These are phyloP conservation scores for Colletotrichum theobromicola DNA, from an alignment of 2,329 filamentous ascomycete genomes.

Conservation along the genomic window DNA sequence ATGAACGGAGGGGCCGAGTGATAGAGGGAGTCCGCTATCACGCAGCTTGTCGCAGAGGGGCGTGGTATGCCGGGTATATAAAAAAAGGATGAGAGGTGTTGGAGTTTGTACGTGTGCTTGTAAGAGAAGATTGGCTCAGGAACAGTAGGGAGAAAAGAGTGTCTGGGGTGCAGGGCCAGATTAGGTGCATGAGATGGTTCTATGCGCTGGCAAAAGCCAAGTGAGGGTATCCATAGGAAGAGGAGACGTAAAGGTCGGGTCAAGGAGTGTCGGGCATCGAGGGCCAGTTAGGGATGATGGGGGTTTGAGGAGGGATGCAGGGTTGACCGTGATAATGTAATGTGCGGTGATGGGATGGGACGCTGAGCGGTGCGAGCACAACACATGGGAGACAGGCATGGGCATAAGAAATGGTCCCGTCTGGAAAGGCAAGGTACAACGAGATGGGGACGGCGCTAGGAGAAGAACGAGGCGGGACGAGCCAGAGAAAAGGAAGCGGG, in stretches of 20 bases:
- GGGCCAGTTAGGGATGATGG: slow-evolving; percentile 16
- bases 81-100: neutral
- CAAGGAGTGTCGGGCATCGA: slow-evolving; percentile 20
- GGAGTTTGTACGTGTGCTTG: neutral
- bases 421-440: neutral
- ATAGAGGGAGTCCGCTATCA: slow-evolving; percentile 1
- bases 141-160: neutral
- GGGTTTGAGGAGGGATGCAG: slow-evolving; percentile 21
- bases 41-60: neutral
- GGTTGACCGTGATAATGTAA: slow-evolving; percentile 17
- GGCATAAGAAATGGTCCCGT: slow-evolving; percentile 17
- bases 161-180: slow-evolving; percentile 16
- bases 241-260: slow-evolving; percentile 12
- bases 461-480: neutral
- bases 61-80: slow-evolving; percentile 7
- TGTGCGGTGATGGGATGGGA: slow-evolving; percentile 15
- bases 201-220: slow-evolving; percentile 25
- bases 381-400: slow-evolving; percentile 20
- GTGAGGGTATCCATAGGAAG: slow-evolving; percentile 25
- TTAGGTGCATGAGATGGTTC: slow-evolving; percentile 20
- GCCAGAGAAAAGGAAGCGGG: neutral
- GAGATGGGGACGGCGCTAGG: neutral
- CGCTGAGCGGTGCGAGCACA: slow-evolving; percentile 20
- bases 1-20: slow-evolving; percentile 13
- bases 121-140: neutral